Base-by-base conservation (phyloP, 306 rosid genomes). In the Begonia masoniana region DNA sequence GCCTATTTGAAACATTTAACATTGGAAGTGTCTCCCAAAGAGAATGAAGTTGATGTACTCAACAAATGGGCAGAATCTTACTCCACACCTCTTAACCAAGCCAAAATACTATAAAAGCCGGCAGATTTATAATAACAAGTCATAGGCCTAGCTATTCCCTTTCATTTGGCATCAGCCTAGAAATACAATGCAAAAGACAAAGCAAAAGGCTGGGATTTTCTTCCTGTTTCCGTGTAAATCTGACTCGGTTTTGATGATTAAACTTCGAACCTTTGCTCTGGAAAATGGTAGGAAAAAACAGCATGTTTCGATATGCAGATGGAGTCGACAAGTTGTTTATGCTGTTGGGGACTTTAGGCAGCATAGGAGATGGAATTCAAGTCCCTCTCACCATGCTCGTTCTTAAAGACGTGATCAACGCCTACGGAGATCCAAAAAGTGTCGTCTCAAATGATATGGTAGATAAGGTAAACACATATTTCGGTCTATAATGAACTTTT, bases 331-430 rank as follows among this genome's bases (percentile, higher is more conserved):
- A 76, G 74, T 62, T 78, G 63, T 57, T 85, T 62, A 80, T 85
- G 87, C 54, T 82, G 8, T 78, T 89, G 23, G 95, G 97, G 56
- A 82, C 83, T 47, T 51, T 85, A 15, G 97, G 97, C 4, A 78
- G 94, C 71, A 55, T 89, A 17, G 95, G 94, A 53, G 97, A 89
- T 71, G 97, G 97, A 9, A 13, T 78, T 42, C 97, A 85, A 68
- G 78, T 54, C 60, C 97, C 97, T 64, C 85, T 85, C 41, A 78
- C 51, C 78, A 82, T n/a, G n/a, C n/a, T n/a, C n/a, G n/a, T n/a
- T n/a, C n/a, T n/a, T n/a, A n/a, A n/a, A n/a, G n/a, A n/a, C 85
- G 95, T 85, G 23, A 82, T 89, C 51, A 89, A 80, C 50, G 77
- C 84, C 16, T 85, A 74, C 47, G 97, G 95, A 56, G 68, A 66